phyloP scores from a whole-genome alignment of 768 basidiomycete genomes.

The Hygrophoropsis aurantiaca region DNA sequence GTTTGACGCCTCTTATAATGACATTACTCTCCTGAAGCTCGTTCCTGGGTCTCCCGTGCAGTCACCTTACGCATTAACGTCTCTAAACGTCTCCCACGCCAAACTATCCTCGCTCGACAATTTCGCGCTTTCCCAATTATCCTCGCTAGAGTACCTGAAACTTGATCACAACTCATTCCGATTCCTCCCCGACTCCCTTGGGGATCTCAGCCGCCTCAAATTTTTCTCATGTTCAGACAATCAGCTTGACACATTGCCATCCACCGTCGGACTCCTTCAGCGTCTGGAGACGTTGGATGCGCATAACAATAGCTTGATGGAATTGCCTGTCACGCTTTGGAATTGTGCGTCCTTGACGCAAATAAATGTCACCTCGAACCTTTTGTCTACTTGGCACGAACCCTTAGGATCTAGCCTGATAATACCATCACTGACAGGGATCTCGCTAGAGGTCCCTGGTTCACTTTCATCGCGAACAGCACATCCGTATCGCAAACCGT shows the following conservation, averaged over 20 bases:
- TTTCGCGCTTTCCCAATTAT: slow-evolving; percentile 66
- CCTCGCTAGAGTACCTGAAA: slow-evolving; percentile 66
- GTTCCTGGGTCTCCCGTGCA: slow-evolving; percentile 47
- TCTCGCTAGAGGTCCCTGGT: slow-evolving; percentile 18
- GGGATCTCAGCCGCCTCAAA: slow-evolving; percentile 68
- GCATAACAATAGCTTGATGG: slow-evolving; percentile 86
- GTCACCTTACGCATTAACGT: slow-evolving; percentile 60
- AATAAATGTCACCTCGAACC: slow-evolving; percentile 89
- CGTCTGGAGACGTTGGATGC: slow-evolving; percentile 77
- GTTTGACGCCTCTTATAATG: slow-evolving; percentile 83
- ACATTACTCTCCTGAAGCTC: slow-evolving; percentile 77
- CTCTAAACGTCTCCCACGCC: slow-evolving; percentile 82
- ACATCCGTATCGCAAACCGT: slow-evolving; percentile 29
- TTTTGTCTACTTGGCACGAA: slow-evolving; percentile 70
- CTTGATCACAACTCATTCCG: slow-evolving; percentile 89
- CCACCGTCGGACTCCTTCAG: slow-evolving; percentile 72
- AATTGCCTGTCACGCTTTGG: slow-evolving; percentile 80
- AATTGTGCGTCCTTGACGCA: slow-evolving; percentile 67
- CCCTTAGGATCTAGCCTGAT: slow-evolving; percentile 45
- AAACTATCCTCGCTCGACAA: slow-evolving; percentile 86
- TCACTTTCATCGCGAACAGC: slow-evolving; percentile 13
- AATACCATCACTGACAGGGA: slow-evolving; percentile 19
- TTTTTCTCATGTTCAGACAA: slow-evolving; percentile 90
- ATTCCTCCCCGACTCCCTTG: slow-evolving; percentile 77
- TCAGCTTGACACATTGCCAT: slow-evolving; percentile 72